A percentile compares a stretch with the other conserved stretches of the same genome.
These are phyloP conservation scores for Candida glaebosa DNA, from an alignment of 805 yeast genomes.

Conservation along the genomic window DNA sequence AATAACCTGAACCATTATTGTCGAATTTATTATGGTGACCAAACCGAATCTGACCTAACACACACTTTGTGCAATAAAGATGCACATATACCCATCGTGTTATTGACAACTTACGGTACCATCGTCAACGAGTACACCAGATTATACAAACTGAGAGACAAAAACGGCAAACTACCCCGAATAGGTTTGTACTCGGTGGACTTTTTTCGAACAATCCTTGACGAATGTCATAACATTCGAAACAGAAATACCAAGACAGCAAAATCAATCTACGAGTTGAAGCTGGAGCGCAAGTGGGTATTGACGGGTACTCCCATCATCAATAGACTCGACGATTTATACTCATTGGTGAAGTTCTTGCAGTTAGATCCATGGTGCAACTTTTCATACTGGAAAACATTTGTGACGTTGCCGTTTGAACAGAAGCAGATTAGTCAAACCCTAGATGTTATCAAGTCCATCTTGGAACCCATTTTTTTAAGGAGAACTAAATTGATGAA, in stretches of 20 bases:
- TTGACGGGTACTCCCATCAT: constrained; percentile 93
- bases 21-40: constrained; percentile 74
- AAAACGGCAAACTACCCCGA: constrained; percentile 23
- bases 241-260: constrained; percentile 78
- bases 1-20: constrained; percentile 42
- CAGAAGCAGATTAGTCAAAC: constrained; percentile 68
- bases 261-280: constrained; percentile 66
- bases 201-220: constrained; percentile 74
- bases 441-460: constrained; percentile 77
- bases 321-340: constrained; percentile 82
- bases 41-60: constrained; percentile 48
- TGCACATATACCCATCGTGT: constrained; percentile 57
- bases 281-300: constrained; percentile 71
- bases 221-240: constrained; percentile 88
- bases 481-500: constrained; percentile 86
- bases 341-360: constrained; percentile 69
- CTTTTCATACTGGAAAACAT: constrained; percentile 81
- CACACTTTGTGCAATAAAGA: constrained; percentile 35
- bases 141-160: constrained; percentile 28
- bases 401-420: constrained; percentile 80
- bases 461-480: constrained; percentile 76
- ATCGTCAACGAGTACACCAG: constrained; percentile 71
- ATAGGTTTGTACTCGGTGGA: constrained; percentile 67
- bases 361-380: constrained; percentile 88
- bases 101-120: constrained; percentile 86